Conservation (phyloP, 805 yeast genomes). For the Metschnikowia proteae region DNA sequence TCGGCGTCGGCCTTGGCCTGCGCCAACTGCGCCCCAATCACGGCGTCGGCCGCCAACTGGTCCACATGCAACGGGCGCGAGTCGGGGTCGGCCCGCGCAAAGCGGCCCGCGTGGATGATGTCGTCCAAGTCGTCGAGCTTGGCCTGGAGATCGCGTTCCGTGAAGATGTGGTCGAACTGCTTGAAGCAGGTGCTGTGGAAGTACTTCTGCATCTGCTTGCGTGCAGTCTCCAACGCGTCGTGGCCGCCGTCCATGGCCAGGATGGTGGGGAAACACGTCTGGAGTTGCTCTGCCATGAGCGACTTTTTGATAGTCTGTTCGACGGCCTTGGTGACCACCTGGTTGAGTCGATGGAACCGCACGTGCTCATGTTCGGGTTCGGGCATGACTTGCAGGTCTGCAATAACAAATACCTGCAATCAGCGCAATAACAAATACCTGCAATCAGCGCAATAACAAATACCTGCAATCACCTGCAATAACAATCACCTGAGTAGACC, state of each 20-base stretch:
- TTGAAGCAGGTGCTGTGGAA: constrained; percentile 47
- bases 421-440: no score
- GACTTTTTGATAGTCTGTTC: constrained; percentile 49
- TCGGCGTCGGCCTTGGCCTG: constrained; percentile 21
- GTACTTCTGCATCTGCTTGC: constrained; percentile 48
- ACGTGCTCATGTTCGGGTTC: constrained; percentile 20
- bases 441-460: no score
- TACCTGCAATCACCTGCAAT: no score
- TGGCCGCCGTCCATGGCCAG: constrained; percentile 45
- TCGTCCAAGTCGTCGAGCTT: constrained; percentile 48
- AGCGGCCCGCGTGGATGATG: constrained; percentile 40
- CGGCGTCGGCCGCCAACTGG: constrained; percentile 27
- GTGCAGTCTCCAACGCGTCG: constrained; percentile 43
- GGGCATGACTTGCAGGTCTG: no score
- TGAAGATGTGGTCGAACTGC: constrained; percentile 53
- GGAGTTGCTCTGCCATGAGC: constrained; percentile 47
- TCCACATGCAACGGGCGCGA: constrained; percentile 27
- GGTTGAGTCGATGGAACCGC: constrained; percentile 47
- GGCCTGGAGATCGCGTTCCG: constrained; percentile 42
- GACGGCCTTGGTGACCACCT: constrained; percentile 52
- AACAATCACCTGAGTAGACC: no score
- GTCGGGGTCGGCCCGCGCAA: constrained; percentile 19
- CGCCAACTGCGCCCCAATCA: constrained; percentile 30
- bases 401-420: no score
- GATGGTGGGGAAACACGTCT: constrained; percentile 52